Conservation (phyloP, 2,329 filamentous ascomycete species). For the Pyrenophora graminea region DNA sequence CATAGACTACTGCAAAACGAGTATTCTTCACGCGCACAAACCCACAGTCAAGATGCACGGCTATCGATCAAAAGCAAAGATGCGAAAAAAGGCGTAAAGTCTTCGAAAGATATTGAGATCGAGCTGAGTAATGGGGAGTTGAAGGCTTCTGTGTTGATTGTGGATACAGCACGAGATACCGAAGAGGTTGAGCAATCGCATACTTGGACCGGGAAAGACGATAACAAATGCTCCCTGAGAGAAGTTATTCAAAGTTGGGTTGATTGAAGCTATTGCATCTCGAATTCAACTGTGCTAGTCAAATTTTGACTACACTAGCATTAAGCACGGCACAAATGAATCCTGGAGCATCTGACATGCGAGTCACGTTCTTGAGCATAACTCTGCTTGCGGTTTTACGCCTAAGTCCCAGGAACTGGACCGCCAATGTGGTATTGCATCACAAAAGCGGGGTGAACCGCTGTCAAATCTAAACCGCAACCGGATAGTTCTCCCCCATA, state of each 20-base stretch:
- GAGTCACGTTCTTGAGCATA: too few relatives aligned
- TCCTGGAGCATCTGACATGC: too few relatives aligned
- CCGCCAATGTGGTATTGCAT: slow-evolving; percentile 7
- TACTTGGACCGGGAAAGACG: slow-evolving; percentile 30
- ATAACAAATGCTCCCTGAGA: slow-evolving; percentile 15
- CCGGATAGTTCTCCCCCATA: slow-evolving; percentile 2
- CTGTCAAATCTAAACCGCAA: slow-evolving; percentile 1
- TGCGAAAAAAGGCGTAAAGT: slow-evolving; percentile 21
- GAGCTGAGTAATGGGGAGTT: slow-evolving; percentile 26
- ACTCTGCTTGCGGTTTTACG: too few relatives aligned
- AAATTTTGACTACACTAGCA: too few relatives aligned
- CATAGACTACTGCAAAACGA: slow-evolving; percentile 35
- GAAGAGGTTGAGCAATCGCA: slow-evolving; percentile 23
- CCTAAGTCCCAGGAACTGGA: too few relatives aligned
- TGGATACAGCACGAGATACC: slow-evolving; percentile 2
- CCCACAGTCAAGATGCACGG: slow-evolving; percentile 27
- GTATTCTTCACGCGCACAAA: slow-evolving; percentile 22
- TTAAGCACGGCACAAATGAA: too few relatives aligned
- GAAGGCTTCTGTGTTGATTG: slow-evolving; percentile 14
- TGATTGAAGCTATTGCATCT: slow-evolving; percentile 1
- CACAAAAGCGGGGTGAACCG: slow-evolving; percentile 11
- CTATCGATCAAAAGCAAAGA: slow-evolving; percentile 30
- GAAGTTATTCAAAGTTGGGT: slow-evolving; percentile 36
- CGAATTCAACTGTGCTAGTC: too few relatives aligned
- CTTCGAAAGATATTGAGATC: slow-evolving; percentile 29